Evolutionary conservation across 257 asterid species (phyloP).

Genomic region (Pogostemon cablin): DNA sequence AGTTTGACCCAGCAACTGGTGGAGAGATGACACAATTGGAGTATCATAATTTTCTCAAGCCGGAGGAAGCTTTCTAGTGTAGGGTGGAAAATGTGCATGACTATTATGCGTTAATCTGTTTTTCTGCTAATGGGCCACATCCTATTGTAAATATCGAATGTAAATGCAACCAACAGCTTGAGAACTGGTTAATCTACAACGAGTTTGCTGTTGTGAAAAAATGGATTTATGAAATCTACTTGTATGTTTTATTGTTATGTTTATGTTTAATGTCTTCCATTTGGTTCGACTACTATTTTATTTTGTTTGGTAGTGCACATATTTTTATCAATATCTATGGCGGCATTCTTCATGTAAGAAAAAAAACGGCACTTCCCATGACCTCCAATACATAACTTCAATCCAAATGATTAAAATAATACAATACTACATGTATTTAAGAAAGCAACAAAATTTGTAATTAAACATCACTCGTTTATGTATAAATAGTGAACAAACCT

Average conservation of each 20-base stretch:
- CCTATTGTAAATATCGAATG: slow-evolving; percentile 38
- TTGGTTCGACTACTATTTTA: not conserved
- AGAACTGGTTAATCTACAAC: slow-evolving; percentile 24
- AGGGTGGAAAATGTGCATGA: not conserved
- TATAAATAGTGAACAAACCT: too few species aligned
- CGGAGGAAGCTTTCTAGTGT: slow-evolving; percentile 61
- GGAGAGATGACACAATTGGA: slow-evolving; percentile 94
- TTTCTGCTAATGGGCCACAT: slow-evolving; percentile 31
- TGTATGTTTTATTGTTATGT: not conserved
- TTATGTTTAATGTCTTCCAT: not conserved
- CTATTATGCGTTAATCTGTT: not conserved
- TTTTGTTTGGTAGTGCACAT: too few species aligned
- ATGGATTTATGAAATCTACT: slow-evolving; percentile 20
- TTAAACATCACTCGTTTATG: not conserved
- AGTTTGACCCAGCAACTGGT: slow-evolving; percentile 65
- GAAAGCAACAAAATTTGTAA: not conserved
- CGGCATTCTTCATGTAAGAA: too few species aligned
- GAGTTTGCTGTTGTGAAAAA: slow-evolving; percentile 15
- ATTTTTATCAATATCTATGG: too few species aligned
- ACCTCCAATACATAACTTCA: too few species aligned
- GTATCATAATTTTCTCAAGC: slow-evolving; percentile 75
- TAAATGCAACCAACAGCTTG: slow-evolving; percentile 31
- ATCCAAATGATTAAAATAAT: too few species aligned
- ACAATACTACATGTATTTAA: too few species aligned
- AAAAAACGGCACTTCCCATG: too few species aligned